Evolutionary conservation across 1,284 basidiomycete genomes (phyloP), one percentile per base, ranked within the genome.

Genomic region (Tetrapyrgos nigripes): DNA sequence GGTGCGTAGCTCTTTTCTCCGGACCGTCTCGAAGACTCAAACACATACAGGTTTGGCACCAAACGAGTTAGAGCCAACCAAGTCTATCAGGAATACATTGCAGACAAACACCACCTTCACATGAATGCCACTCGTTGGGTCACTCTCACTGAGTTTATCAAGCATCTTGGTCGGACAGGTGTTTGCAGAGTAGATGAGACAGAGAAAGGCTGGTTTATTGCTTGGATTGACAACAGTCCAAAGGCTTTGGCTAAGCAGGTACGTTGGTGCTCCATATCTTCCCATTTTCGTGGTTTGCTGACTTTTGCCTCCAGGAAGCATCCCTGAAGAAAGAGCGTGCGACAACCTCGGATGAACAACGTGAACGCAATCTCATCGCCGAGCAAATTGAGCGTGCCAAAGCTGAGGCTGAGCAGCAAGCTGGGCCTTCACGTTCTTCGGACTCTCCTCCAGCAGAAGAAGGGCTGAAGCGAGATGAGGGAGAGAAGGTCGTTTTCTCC

Each of bases 121-220:
- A 99, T 99, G 97, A 99, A 99, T 76, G 82, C 96, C 4, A 99
- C 97, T 10, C 88, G 94, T 61, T 99, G 97, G 96, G 93, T 97
- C 24, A 97, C 97, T 10, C 83, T 99, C 60, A 93, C 93, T 11
- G 97, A 97, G 69, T 99, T 99, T 68, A 83, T 88, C 68, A 96
- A 97, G 75, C 88, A 96, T 68, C 83, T 99, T 28, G 96, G 97
- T 2, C 84, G 95, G 47, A 82, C 85, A 6, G 97, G 97, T 35
- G 82, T 98, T 50, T 93, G 91, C 3, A 86, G 92, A 64, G 97
- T 98, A 23, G 97, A 99, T 71, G 97, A 99, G 77, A 97, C 94
- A 50, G 97, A 98, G 76, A 96, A 98, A 77, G 97, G 96, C 3
- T 96, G 94, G 88, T 98, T 94, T 76, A 85, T 99, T 65, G 87